Base-by-base conservation (phyloP, 306 rosid species). In the Casuarina equisetifolia region DNA sequence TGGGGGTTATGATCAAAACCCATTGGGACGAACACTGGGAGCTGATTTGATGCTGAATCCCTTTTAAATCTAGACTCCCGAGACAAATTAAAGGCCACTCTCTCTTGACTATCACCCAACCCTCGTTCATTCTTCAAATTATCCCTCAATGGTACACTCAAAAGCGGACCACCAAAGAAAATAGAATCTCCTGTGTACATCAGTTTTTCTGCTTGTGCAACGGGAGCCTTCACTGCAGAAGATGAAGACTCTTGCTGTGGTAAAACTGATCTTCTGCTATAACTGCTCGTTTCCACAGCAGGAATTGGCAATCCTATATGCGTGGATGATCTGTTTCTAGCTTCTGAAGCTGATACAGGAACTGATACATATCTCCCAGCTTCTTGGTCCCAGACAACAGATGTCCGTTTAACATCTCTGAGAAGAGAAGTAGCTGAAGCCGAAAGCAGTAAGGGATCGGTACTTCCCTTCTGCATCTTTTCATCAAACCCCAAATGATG, bases 341-440 rank as follows among this genome's bases (percentile, higher is more conserved):
- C 87, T 78, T 95, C 98, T 32, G 86, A 85, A 67, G 97, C 90
- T 67, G 96, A 83, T 58, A 86, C 82, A 70, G 97, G 97, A 82
- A 92, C 91, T 1, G 98, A 92, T n/a, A 95, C 88, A 74, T 92
- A 95, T 80, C 98, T 84, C 73, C 98, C 98, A 3, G 98, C 98
- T 87, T 95, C 98, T 90, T 95, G 98, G 83, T 95, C 98, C 98
- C 97, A 95, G 68, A 92, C 97, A 76, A 95, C 98, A 44, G 98
- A 95, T 67, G 98, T 84, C 76, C 96, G 90, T 78, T 86, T 88
- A 72, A 91, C 89, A n/a, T 94, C 98, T 78, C 98, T 82, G 83
- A 92, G 87, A 88, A 94, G 89, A 83, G 97, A 86, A 4, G 97
- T 46, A 72, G 88, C 72, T 8, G 96, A 85, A 78, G 86, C 89